These are phyloP conservation scores for Moringa oleifera DNA, from an alignment of 345 rosid genomes.

Conservation along the genomic window DNA sequence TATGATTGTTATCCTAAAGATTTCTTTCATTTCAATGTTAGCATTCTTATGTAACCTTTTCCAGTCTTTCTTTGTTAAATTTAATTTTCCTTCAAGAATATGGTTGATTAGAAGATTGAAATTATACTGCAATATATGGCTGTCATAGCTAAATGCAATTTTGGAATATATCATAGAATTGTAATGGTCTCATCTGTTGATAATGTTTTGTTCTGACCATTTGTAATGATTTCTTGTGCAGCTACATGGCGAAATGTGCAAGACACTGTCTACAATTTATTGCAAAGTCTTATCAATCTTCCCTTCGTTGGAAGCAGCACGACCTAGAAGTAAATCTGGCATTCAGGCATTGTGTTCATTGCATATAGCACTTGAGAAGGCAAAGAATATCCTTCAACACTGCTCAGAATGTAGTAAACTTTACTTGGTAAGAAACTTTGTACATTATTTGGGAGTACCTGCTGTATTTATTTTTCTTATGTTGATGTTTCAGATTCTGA, in stretches of 20 bases:
- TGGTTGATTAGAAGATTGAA: too few relatives aligned
- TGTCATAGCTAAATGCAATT: too few relatives aligned
- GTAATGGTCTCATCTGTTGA: background rate
- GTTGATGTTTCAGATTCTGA: background rate
- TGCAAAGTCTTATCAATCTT: constrained; percentile 71
- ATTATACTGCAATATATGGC: too few relatives aligned
- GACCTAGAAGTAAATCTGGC: constrained; percentile 97
- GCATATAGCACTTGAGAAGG: constrained; percentile 88
- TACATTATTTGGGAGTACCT: too few relatives aligned
- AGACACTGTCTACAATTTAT: constrained; percentile 57
- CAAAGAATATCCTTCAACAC: constrained; percentile 81
- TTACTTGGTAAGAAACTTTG: constrained; percentile 57
- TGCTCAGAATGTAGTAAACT: constrained; percentile 92
- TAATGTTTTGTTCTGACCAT: background rate
- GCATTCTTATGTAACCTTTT: too few relatives aligned
- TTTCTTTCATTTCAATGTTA: too few relatives aligned
- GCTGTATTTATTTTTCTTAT: background rate
- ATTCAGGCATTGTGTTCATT: constrained; percentile 90
- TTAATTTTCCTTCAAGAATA: too few relatives aligned
- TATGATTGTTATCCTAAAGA: too few relatives aligned
- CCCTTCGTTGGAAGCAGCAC: constrained; percentile 93
- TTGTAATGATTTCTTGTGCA: constrained; percentile 25
- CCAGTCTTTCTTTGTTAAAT: too few relatives aligned
- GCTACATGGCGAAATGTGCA: constrained; percentile 96
- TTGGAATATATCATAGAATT: background rate